A percentile compares a stretch with the other conserved stretches of the same genome.
Evolutionary conservation across 495 filamentous ascomycete species (phyloP).

Genomic region (Podospora australis): DNA sequence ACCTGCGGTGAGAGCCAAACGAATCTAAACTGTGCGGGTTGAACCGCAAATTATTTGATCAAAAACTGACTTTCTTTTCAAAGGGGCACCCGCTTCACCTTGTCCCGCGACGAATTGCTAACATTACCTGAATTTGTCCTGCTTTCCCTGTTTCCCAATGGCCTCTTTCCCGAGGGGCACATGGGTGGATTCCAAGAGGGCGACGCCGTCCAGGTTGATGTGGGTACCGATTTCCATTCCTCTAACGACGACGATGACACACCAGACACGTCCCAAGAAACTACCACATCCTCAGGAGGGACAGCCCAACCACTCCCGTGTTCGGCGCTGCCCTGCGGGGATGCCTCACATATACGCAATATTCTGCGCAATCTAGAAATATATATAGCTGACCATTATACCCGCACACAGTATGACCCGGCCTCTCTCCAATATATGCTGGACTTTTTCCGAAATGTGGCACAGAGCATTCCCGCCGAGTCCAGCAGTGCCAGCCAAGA

Average conservation of each 20-base stretch:
- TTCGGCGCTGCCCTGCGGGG: not conserved
- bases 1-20: slow-evolving; percentile 64
- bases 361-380: slow-evolving; percentile 43
- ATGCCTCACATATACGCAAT: slow-evolving; percentile 25
- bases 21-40: not conserved
- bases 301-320: too few relatives aligned
- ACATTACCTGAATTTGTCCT: slow-evolving; percentile 96
- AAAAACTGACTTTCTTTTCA: slow-evolving; percentile 22
- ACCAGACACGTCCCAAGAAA: not conserved
- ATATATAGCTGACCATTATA: slow-evolving; percentile 49
- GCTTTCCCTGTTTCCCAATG: slow-evolving; percentile 97
- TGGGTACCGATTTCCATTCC: slow-evolving; percentile 44
- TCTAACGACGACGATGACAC: not conserved
- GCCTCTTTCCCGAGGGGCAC: slow-evolving; percentile 93
- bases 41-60: too few relatives aligned
- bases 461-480: slow-evolving; percentile 80
- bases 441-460: slow-evolving; percentile 94
- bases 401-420: slow-evolving; percentile 78
- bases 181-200: slow-evolving; percentile 86
- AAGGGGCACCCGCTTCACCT: slow-evolving; percentile 85
- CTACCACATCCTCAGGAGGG: not conserved
- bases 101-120: slow-evolving; percentile 90
- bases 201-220: slow-evolving; percentile 94
- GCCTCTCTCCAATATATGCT: slow-evolving; percentile 97
- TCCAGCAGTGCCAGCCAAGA: slow-evolving; percentile 56